Evolutionary conservation across 768 basidiomycete species (phyloP), one percentile per base, ranked within the genome.

Genomic region (Chalciporus chontae): DNA sequence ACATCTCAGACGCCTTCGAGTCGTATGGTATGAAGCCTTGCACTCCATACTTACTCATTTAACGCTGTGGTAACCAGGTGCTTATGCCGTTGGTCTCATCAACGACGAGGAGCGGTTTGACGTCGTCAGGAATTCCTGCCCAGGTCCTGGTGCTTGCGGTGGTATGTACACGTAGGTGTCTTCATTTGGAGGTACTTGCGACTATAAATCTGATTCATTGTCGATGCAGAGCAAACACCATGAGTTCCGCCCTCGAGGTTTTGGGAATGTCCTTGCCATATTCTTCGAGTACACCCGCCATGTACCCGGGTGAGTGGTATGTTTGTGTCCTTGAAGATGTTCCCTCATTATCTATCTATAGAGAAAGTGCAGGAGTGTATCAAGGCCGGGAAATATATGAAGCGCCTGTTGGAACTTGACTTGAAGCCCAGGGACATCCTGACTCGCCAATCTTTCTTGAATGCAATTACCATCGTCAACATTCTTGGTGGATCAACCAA

Each of bases 401-500:
- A 80, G 58, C 77, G 74, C 44, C 70, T 93, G 19, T 77, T 94
- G 40, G 88, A 83, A 54, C 68, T 81, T 38, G 89, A 94, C 57
- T 73, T 92, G 55, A 93, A 93, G 64, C 90, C 90, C n/a, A 83
- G 77, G 57, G 85, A 85, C 54, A 86, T 85, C 58, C 67, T 86
- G 32, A 86, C 84, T 8, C 79, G 81, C 32, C 70, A 78, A 42
- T 79, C 85, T 4, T 91, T 94, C 71, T 67, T 91, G 59, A 94
- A 94, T 59, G 91, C 91, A 13, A 88, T 94, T 54, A 78, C 82
- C 14, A 76, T 93, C 40, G 75, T 90, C 37, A 91, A 84, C 61
- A 71, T 90, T 41, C 74, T 94, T 3, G 91, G 91, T 27, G 92
- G 92, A 15, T 91, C 88, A 1, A 94, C 93, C 5, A 94, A 94